Conservation (phyloP, 208 protist species). For the Crithidia expoeki region DNA sequence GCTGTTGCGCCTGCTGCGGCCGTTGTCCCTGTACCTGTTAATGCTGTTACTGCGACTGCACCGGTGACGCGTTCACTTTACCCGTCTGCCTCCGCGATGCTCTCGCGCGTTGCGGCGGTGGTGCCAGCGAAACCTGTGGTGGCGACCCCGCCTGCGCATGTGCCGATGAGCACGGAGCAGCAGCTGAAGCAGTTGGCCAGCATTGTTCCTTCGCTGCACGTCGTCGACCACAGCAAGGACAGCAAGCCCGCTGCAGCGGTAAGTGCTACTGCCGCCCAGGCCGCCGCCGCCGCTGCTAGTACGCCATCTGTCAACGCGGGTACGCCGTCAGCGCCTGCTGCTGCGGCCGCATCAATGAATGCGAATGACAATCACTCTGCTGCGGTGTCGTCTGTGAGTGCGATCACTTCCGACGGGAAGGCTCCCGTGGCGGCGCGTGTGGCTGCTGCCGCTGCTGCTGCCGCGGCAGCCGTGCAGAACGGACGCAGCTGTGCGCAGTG, state of each 20-base stretch:
- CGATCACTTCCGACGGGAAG: slow-evolving; percentile 8
- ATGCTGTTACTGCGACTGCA: background rate
- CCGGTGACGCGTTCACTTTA: slow-evolving; percentile 12
- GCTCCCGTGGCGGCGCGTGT: slow-evolving; percentile 1
- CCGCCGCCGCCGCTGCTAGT: background rate
- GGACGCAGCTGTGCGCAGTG: slow-evolving; percentile 58
- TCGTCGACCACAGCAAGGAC: slow-evolving; percentile 43
- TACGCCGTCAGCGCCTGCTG: too few species aligned
- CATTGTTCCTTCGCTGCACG: slow-evolving; percentile 72
- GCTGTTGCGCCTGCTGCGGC: background rate
- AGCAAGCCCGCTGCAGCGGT: background rate
- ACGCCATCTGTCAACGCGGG: background rate
- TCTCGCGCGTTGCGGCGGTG: slow-evolving; percentile 6
- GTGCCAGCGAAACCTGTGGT: slow-evolving; percentile 1
- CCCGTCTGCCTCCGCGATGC: slow-evolving; percentile 28
- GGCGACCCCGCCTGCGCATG: background rate
- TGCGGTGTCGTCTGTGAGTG: background rate
- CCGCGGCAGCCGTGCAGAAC: background rate
- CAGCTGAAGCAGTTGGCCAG: slow-evolving; percentile 57
- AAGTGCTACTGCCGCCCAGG: background rate
- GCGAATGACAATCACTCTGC: too few species aligned
- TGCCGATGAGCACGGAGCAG: slow-evolving; percentile 24
- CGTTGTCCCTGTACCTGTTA: background rate
- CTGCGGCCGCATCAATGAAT: slow-evolving; percentile 1
- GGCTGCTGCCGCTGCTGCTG: slow-evolving; percentile 9